Base-by-base conservation (phyloP, 148 eudicot genomes). In the Oxyria digyna region DNA sequence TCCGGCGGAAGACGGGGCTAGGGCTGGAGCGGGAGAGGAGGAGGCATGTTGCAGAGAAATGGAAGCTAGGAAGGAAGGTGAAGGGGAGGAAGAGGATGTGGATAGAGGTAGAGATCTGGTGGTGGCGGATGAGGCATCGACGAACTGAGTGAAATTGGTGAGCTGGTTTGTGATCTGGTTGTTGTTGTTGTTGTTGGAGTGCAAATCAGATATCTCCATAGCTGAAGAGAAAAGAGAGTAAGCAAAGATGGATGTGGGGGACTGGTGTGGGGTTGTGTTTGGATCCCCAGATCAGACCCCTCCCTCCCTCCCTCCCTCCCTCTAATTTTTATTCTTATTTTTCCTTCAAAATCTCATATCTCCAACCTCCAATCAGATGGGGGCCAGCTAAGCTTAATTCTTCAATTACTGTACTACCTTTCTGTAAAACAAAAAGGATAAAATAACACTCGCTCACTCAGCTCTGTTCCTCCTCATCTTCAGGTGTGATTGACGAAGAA, bases 131-230 rank as follows among this genome's bases (percentile, higher is more conserved):
- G 29, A 52, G 26, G 29, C 29, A 11, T 24, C 59, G 5, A 23
- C 59, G 29, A 52, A 52, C 23, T 52, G 59, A 10, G 55, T 18
- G 26, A 49, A 49, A 8, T 20, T 17, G 18, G 55, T 49, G 55
- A 21, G 55, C 7, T 1, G 55, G 24, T 3, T 10, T 8, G 9
- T 49, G 54, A 4, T 48, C 23, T 1, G 17, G 55, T 18, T 20
- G 55, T 18, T 49, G 8, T 8, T 49, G 55, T 15, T 43, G 48
- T 43, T 43, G 48, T 49, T 49, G 55, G 55, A 49, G 55, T 52
- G 59, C 59, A 52, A 52, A 52, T 52, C 59, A 21, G 59, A 52
- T 21, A 52, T 52, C 59, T 52, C 59, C 59, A 52, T 52, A 4
- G 21, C 59, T n/a, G n/a, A n/a, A n/a, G n/a, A n/a, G 3, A 12